phyloP scores from a whole-genome alignment of 225 moss, liverwort and hornwort genomes.

The Asterella californica region DNA sequence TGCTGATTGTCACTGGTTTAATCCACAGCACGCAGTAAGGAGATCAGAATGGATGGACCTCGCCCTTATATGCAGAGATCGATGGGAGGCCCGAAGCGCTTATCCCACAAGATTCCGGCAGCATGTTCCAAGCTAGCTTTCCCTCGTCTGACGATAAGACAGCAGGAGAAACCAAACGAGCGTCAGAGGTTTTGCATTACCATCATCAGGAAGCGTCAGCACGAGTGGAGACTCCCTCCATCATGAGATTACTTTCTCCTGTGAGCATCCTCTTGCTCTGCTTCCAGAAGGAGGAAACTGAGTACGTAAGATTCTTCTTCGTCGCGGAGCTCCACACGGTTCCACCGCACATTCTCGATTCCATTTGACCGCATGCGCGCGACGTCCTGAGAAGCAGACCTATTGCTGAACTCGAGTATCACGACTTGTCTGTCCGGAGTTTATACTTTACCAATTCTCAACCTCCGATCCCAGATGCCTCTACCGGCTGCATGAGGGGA shows the following conservation, averaged over 20 bases:
- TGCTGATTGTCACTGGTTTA: background rate
- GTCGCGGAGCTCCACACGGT: background rate
- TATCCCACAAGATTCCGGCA: background rate
- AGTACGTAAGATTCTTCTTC: background rate
- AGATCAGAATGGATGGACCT: background rate
- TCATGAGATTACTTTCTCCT: background rate
- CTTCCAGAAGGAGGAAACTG: too few relatives aligned
- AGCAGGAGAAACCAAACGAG: background rate
- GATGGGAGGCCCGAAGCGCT: too few relatives aligned
- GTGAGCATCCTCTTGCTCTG: too few relatives aligned
- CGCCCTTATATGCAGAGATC: background rate
- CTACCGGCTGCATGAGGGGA: too few relatives aligned
- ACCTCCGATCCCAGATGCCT: too few relatives aligned
- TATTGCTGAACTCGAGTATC: background rate
- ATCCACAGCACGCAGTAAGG: background rate
- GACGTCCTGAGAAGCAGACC: background rate
- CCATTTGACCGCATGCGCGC: background rate
- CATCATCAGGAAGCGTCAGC: background rate
- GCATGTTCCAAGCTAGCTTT: constrained; percentile 10
- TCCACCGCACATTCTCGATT: background rate
- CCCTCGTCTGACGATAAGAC: background rate
- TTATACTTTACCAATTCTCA: too few relatives aligned
- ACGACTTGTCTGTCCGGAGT: too few relatives aligned
- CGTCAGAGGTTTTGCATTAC: background rate
- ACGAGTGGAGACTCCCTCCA: background rate